Base-by-base conservation (phyloP, 345 rosid species). In the Ceriops decandra region DNA sequence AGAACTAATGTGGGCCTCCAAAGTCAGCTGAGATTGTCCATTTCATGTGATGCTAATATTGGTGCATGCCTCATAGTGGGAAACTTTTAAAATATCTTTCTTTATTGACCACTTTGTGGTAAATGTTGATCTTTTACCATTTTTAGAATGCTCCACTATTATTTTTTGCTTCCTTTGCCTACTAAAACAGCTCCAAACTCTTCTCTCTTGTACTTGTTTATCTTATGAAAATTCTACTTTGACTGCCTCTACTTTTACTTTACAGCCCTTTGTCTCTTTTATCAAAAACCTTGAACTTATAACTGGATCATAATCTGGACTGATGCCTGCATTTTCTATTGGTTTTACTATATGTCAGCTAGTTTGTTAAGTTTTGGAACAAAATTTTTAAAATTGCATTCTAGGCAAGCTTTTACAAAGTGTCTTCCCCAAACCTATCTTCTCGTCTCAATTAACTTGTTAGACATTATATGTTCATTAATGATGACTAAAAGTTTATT, bases 21-120 rank as follows among this genome's bases (percentile, higher is more conserved):
- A 78, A 75, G 72, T 68, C 71, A 68, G 69, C 59, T 62, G 59
- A 53, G 72, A 57, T 54, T 65, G 26, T 74, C 22, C 36, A 67
- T 62, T 59, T 52, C 47, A 61, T 62, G 67, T 49, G 72, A 49
- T 35, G 51, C n/a, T 51, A 72, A 68, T 54, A 57, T 67, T 66
- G 67, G 42, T 54, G 51, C 53, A 3, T 42, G 49, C 27, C 52
- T 68, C 47, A 36, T 31, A 5, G 33, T 58, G 1, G 66, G 57
- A 54, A 68, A 61, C 64, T 66, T 76, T 75, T 46, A 22, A 66
- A 60, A 66, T 62, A 31, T 63, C 56, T 68, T 59, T 66, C 72
- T 57, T 57, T 53, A 19, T 56, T 26, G 27, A 67, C 30, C 46
- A 65, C 63, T 73, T 60, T 32, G 32, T 70, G 21, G 33, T 82